Conservation (phyloP, 139 green algal genomes). For the Ettlia oleoabundans region DNA sequence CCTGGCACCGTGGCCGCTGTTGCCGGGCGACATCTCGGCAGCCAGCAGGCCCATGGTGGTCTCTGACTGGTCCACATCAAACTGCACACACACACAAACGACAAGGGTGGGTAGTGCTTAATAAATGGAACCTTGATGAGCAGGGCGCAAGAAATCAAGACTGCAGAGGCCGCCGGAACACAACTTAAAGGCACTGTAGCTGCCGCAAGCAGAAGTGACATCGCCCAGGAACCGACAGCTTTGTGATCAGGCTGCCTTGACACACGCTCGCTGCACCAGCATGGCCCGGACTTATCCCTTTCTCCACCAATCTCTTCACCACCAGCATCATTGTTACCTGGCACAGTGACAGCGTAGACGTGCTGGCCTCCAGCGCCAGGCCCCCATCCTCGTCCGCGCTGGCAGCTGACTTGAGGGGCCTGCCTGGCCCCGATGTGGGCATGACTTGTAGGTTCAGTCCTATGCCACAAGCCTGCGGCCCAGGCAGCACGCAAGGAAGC, state of each 20-base stretch:
- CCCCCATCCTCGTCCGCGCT: neutral
- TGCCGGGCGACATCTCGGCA: slow-evolving; percentile 12
- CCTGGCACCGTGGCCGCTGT: slow-evolving; percentile 10
- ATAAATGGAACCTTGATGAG: too few species aligned
- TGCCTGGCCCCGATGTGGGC: neutral
- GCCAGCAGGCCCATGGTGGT: neutral
- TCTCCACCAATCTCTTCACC: neutral
- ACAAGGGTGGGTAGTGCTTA: too few species aligned
- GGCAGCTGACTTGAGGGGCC: neutral
- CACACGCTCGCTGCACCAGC: neutral
- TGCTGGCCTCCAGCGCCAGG: slow-evolving; percentile 1
- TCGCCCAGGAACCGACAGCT: neutral
- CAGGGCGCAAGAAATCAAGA: too few species aligned
- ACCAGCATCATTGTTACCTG: neutral
- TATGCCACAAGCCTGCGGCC: slow-evolving; percentile 42
- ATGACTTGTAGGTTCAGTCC: slow-evolving; percentile 33
- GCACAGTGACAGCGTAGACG: slow-evolving; percentile 6
- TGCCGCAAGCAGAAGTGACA: neutral
- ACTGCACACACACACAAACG: neutral
- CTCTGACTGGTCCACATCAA: slow-evolving; percentile 21
- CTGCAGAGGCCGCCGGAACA: too few species aligned
- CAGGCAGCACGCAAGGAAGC: too few species aligned
- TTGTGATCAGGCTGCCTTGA: neutral
- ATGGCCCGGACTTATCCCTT: neutral
- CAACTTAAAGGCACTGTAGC: neutral